Conservation (phyloP, 164 flowering plant genomes). For the Vitis cinerea region DNA sequence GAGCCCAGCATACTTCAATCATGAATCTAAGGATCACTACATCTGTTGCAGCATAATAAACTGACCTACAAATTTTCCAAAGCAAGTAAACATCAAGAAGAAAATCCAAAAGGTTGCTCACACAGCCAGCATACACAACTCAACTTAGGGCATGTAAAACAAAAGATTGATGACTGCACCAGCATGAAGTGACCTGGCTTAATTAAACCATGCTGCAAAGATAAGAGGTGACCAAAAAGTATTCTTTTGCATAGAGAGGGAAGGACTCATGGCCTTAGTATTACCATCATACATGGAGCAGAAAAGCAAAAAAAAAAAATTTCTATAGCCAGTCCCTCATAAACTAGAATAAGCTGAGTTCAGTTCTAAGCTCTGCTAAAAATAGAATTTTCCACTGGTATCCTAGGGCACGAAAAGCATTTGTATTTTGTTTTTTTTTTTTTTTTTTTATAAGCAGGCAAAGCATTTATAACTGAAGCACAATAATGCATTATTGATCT, state of each 20-base stretch:
- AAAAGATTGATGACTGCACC: not conserved
- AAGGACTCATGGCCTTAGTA: too few relatives aligned
- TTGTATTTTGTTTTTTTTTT: not conserved
- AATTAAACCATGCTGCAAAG: too few relatives aligned
- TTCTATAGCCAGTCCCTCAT: too few relatives aligned
- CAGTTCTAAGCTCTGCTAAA: not conserved
- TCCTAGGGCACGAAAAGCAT: not conserved
- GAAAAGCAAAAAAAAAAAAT: too few relatives aligned
- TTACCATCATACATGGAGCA: too few relatives aligned
- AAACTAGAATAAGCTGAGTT: not conserved
- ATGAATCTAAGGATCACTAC: conserved; percentile 92
- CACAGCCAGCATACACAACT: not conserved
- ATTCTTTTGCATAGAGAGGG: too few relatives aligned
- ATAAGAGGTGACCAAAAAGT: too few relatives aligned
- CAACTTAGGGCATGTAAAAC: too few relatives aligned
- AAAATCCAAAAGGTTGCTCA: conserved; percentile 1
- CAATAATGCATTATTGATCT: conserved; percentile 22
- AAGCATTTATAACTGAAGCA: not conserved
- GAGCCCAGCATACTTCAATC: conserved; percentile 99
- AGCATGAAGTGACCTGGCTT: not conserved
- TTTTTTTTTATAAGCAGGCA: not conserved
- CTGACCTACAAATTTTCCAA: conserved; percentile 72
- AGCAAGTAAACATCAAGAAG: conserved; percentile 13
- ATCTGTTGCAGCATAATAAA: conserved; percentile 97
- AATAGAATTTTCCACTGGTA: not conserved